Evolutionary conservation across 805 yeast genomes (phyloP).

Genomic region (Teunomyces lycoperdinae): DNA sequence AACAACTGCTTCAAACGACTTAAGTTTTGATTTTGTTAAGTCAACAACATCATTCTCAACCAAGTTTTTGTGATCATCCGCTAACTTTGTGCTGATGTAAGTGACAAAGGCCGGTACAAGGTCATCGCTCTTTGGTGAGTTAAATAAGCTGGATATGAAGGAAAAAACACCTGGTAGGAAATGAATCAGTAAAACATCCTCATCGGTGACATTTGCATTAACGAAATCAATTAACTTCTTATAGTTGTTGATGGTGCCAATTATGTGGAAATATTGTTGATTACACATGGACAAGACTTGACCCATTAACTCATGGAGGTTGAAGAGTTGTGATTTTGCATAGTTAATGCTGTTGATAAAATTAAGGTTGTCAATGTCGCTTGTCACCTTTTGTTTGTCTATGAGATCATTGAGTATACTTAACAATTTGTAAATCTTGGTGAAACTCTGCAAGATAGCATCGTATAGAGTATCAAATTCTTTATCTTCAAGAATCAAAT

Average conservation of each 20-base stretch:
- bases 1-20: slow-evolving; percentile 42
- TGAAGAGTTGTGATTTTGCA: slow-evolving; percentile 59
- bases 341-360: slow-evolving; percentile 44
- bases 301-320: slow-evolving; percentile 70
- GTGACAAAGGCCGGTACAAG: slow-evolving; percentile 35
- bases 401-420: slow-evolving; percentile 49
- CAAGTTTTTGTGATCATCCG: slow-evolving; percentile 23
- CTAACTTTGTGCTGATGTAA: slow-evolving; percentile 34
- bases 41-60: slow-evolving; percentile 24
- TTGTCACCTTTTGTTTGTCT: slow-evolving; percentile 46
- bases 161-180: slow-evolving; percentile 58
- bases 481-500: slow-evolving; percentile 17
- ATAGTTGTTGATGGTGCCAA: slow-evolving; percentile 32
- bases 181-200: slow-evolving; percentile 65
- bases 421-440: slow-evolving; percentile 55
- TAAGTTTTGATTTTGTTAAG: slow-evolving; percentile 28
- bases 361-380: slow-evolving; percentile 46
- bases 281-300: slow-evolving; percentile 58
- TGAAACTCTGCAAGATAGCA: slow-evolving; percentile 53
- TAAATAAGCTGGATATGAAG: slow-evolving; percentile 41
- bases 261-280: slow-evolving; percentile 31
- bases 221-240: slow-evolving; percentile 44
- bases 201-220: slow-evolving; percentile 44
- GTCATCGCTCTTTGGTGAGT: slow-evolving; percentile 35
- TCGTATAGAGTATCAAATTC: slow-evolving; percentile 26